Percentiles rank a stretch among this genome's conserved stretches.
Conservation (phyloP, 495 filamentous ascomycete genomes). For the Jackrogersella minutella region DNA sequence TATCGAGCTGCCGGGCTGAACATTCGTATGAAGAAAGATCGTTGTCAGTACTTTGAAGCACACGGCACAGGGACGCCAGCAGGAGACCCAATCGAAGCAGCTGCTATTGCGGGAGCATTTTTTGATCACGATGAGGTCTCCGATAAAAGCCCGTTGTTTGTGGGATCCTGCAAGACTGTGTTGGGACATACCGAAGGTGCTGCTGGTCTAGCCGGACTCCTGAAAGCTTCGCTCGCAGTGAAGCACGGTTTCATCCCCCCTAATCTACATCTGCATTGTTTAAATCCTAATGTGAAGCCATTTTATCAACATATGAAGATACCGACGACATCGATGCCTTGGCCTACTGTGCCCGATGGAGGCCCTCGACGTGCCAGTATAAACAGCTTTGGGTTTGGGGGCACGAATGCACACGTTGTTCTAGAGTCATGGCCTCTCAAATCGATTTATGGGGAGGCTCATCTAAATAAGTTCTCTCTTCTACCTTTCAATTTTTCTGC, state of each 20-base stretch:
- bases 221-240: conserved; percentile 56
- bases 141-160: too few species aligned
- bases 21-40: conserved; percentile 45
- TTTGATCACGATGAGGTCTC: neutral
- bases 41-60: conserved; percentile 56
- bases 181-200: conserved; percentile 50
- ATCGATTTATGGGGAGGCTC: neutral
- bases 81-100: conserved; percentile 41
- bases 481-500: neutral
- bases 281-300: conserved; percentile 56
- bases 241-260: conserved; percentile 60
- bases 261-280: conserved; percentile 59
- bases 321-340: conserved; percentile 44
- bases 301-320: conserved; percentile 50
- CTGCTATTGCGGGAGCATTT: neutral
- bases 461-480: neutral
- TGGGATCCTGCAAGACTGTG: conserved; percentile 46
- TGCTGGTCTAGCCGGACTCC: conserved; percentile 51
- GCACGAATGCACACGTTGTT: conserved; percentile 61
- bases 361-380: conserved; percentile 59
- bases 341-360: conserved; percentile 48
- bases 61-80: conserved; percentile 62
- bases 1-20: conserved; percentile 59
- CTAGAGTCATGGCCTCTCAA: neutral
- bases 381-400: conserved; percentile 68